Base-by-base conservation (phyloP, 768 basidiomycete genomes). In the Leucocoprinus birnbaumii region DNA sequence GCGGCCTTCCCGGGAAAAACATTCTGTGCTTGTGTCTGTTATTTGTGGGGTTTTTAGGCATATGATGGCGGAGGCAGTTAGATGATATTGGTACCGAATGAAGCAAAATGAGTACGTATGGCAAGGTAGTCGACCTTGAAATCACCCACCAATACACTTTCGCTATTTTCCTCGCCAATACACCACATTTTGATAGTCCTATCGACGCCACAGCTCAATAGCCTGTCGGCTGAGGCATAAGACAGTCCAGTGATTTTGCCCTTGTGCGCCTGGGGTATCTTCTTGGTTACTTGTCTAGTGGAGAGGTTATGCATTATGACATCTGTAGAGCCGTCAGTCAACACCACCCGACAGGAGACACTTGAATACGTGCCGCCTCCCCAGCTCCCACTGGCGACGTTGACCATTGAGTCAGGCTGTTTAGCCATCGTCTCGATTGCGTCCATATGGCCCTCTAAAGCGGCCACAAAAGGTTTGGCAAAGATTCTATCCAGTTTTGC, bases 401-500 rank as follows among this genome's bases (percentile, higher is more conserved):
- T 78, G 16, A 84, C 85, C 21, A 97, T 73, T 1, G 88, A 83
- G 16, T 85, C 83, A 18, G 86, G 84, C 58, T 84, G 87, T 61
- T 82, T 85, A 14, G 81, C 80, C 56, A 98, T 72, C 18, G 85
- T 83, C 71, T 97, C 95, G n/a, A 98, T 87, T 16, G 94, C 93
- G 66, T 98, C 95, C 37, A 89, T 78, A 68, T 98, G 97, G 1
- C 97, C 97, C 57, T 97, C 95, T 47, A 99, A 68, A 50, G 84
- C 80, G 35, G 83, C 91, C 14, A 99, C 77, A 63, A 98, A 98
- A 0, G 97, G 97, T 63, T 97, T 98, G n/a, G 97, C 87, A 66
- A 98, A 98, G 73, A 99, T 92, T 56, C 91, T 78, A 49, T 98
- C 96, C 80, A 99, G 91, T 74, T 99, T 99, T 13, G 89, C 89